phyloP scores from a whole-genome alignment of 768 basidiomycete species.

The Grammothele lineata region DNA sequence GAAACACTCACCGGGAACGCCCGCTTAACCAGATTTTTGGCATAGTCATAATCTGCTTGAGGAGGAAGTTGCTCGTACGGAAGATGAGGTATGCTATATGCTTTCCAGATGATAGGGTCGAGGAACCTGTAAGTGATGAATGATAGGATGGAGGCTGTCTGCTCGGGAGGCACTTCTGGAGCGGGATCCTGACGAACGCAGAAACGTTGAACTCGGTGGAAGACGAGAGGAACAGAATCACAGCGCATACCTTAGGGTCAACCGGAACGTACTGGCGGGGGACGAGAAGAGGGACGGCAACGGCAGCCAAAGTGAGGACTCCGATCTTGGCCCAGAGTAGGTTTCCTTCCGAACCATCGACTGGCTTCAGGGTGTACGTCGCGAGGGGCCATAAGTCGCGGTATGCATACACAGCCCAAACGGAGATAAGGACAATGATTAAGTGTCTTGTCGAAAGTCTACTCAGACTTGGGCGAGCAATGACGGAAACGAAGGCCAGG shows the following conservation, averaged over 20 bases:
- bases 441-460: slow-evolving; percentile 39
- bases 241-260: slow-evolving; percentile 40
- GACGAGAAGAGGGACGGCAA: slow-evolving; percentile 49
- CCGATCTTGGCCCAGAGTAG: slow-evolving; percentile 51
- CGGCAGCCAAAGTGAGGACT: slow-evolving; percentile 40
- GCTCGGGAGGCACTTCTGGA: slow-evolving; percentile 24
- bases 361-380: slow-evolving; percentile 46
- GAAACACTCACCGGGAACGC: slow-evolving; percentile 30
- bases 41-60: slow-evolving; percentile 43
- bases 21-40: slow-evolving; percentile 30
- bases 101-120: slow-evolving; percentile 44
- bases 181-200: slow-evolving; percentile 19
- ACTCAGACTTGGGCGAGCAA: slow-evolving; percentile 9
- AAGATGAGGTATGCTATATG: slow-evolving; percentile 41
- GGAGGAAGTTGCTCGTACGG: slow-evolving; percentile 40
- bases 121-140: slow-evolving; percentile 48
- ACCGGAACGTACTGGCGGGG: slow-evolving; percentile 57
- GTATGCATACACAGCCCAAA: slow-evolving; percentile 47
- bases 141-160: slow-evolving; percentile 27
- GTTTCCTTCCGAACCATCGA: slow-evolving; percentile 44
- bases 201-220: too few species aligned
- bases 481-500: slow-evolving; percentile 20
- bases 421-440: slow-evolving; percentile 41
- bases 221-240: neutral
- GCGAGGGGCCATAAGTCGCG: slow-evolving; percentile 58